Base-by-base conservation (phyloP, 768 basidiomycete genomes). In the Boletus pseudo-olivaceus region DNA sequence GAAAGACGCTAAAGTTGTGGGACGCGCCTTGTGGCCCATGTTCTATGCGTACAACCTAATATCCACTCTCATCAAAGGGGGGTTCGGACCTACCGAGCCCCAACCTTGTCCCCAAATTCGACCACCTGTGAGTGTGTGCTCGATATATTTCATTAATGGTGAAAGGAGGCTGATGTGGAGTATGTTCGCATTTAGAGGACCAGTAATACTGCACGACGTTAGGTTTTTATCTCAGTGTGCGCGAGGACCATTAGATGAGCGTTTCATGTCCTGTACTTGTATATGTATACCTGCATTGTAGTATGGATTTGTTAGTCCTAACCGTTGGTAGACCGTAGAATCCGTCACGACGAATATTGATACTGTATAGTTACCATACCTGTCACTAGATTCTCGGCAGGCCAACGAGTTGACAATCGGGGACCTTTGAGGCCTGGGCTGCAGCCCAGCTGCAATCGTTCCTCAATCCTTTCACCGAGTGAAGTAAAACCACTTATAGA, bases 21-120 rank as follows among this genome's bases (percentile, higher is more conserved):
- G 11, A 19, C 66, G 66, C 30, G 20, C 44, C 14, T 39, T 54
- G 0, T 72, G 68, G 68, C 68, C 68, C 4, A 1, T 60, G 2
- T 41, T 56, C 19, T 70, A 48, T 26, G 14, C 20, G 32, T 58
- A 64, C 27, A 17, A 32, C 2, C 1, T 43, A 26, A 52, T 62
- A n/a, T 37, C 1, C 27, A 14, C 27, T 9, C 9, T 33, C 19
- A 1, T 53, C 27, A 38, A 14, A 40, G 26, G 3, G 17, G 4
- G 9, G n/a, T 20, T 20, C 23, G n/a, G n/a, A 10, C 14, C 11
- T n/a, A 4, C 30, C 26, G 10, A 39, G 19, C 38, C 5, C 40
- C 51, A 2, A 19, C 11, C 14, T 15, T 8, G 23, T 26, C 17
- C 17, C n/a, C 32, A 20, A 20, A 20, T 2, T 15, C 45, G 32